Evolutionary conservation across 345 rosid genomes (phyloP), one percentile per base, ranked within the genome.

Genomic region (Eucalyptus erythrocorys): DNA sequence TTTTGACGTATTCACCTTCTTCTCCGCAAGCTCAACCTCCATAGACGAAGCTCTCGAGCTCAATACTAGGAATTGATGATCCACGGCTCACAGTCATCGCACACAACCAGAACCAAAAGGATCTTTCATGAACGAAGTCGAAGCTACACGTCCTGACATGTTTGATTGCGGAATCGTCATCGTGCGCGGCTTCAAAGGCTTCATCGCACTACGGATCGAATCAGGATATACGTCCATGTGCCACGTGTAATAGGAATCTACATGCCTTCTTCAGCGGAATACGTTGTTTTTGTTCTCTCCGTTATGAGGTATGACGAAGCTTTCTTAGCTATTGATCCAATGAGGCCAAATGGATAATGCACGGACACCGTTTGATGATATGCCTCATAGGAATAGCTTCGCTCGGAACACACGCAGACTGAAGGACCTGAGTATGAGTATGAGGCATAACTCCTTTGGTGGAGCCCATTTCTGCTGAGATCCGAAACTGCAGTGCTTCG

Each of bases 311-410:
- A 92, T 47, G 89, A 91, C 3, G 97, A 95, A 91, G 98, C 97
- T 34, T 96, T 96, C 93, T 90, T 96, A 91, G 97, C 99, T 88
- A 92, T 97, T 14, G 98, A 96, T 94, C 98, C 97, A 87, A 93
- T 91, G 8, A 96, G 98, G 97, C 98, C 99, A 1, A 93, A 90
- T 10, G 64, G 14, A 2, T 57, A 57, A 10, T 57, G 64, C 64
- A 26, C 64, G 64, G 64, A 1, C 3, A 0, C n/a, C 0, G 64
- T 57, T 57, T 9, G n/a, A 57, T 57, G 64, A 57, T 26, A 26
- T 10, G n/a, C n/a, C n/a, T 57, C 64, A 57, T 1, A 57, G 64
- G 64, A 57, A 57, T 57, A 57, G 64, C n/a, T 57, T 57, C 7
- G 13, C 64, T 26, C 14, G 3, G 64, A 57, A 10, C 64, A 57